Conservation (phyloP, 805 yeast genomes). For the Trichomonascus vanleenenianus region DNA sequence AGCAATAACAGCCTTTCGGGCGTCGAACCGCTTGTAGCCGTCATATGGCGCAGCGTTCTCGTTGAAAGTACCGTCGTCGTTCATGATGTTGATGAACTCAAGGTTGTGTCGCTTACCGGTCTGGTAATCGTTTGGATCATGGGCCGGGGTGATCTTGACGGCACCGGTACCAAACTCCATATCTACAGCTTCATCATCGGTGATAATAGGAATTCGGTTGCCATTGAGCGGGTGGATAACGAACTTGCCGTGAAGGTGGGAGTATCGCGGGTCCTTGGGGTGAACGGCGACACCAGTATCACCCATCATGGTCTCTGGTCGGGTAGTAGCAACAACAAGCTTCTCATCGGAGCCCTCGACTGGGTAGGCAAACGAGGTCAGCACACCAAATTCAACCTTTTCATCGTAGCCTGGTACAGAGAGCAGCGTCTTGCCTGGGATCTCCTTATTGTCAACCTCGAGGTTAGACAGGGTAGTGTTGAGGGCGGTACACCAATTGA, state of each 20-base stretch:
- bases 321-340: conserved; percentile 90
- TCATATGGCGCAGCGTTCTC: conserved; percentile 90
- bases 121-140: conserved; percentile 92
- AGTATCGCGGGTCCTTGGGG: conserved; percentile 89
- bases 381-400: conserved; percentile 90
- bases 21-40: conserved; percentile 91
- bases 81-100: conserved; percentile 81
- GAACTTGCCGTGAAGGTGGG: conserved; percentile 88
- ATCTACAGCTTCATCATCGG: conserved; percentile 91
- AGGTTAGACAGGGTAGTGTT: conserved; percentile 94
- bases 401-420: conserved; percentile 86
- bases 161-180: conserved; percentile 99
- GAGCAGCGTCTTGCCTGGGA: conserved; percentile 72
- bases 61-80: conserved; percentile 87
- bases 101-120: conserved; percentile 92
- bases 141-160: conserved; percentile 97
- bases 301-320: conserved; percentile 98
- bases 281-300: conserved; percentile 98
- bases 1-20: conserved; percentile 78
- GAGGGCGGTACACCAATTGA: conserved; percentile 93
- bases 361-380: conserved; percentile 91
- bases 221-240: conserved; percentile 86
- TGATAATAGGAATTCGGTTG: conserved; percentile 76
- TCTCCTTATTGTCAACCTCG: conserved; percentile 90
- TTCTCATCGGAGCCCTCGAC: conserved; percentile 82